Evolutionary conservation across 2,329 filamentous ascomycete species (phyloP).

Genomic region (Aspergillus ochraceus): DNA sequence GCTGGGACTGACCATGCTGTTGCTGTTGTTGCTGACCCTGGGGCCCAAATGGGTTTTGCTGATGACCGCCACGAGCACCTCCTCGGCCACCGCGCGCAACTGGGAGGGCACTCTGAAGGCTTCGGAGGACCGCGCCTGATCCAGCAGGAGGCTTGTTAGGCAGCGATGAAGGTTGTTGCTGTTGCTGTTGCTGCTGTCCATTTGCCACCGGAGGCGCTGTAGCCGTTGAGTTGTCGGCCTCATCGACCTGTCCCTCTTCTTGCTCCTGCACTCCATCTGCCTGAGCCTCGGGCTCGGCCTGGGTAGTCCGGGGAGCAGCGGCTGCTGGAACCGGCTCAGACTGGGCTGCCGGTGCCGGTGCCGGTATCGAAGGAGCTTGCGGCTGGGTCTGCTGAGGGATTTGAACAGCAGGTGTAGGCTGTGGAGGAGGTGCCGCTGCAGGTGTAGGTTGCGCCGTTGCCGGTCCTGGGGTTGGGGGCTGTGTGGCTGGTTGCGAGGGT

Average conservation of each 20-base stretch:
- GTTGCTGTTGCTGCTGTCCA: conserved; percentile 28
- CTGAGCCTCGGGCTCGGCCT: conserved; percentile 14
- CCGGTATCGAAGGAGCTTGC: neutral
- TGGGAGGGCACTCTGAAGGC: conserved; percentile 47
- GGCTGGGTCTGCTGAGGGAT: conserved; percentile 5
- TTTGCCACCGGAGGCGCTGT: conserved; percentile 14
- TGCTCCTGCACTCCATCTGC: conserved; percentile 17
- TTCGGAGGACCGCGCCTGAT: conserved; percentile 42
- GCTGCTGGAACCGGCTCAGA: neutral
- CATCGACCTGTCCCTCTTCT: conserved; percentile 19
- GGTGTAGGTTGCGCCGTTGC: conserved; percentile 12
- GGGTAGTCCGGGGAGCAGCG: conserved; percentile 4
- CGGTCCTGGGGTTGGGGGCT: conserved; percentile 17
- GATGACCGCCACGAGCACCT: conserved; percentile 40
- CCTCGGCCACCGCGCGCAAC: conserved; percentile 45
- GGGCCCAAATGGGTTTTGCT: conserved; percentile 32
- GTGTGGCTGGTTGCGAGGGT: conserved; percentile 21
- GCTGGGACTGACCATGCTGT: conserved; percentile 24
- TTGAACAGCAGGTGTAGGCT: conserved; percentile 3
- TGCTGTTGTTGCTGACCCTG: conserved; percentile 28
- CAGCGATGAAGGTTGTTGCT: conserved; percentile 26
- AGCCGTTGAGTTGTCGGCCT: conserved; percentile 8
- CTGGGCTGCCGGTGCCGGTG: neutral
- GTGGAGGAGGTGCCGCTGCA: conserved; percentile 10
- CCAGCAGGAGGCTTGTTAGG: conserved; percentile 37